Conservation (phyloP, 129 eudicot species). For the Centaurea solstitialis region DNA sequence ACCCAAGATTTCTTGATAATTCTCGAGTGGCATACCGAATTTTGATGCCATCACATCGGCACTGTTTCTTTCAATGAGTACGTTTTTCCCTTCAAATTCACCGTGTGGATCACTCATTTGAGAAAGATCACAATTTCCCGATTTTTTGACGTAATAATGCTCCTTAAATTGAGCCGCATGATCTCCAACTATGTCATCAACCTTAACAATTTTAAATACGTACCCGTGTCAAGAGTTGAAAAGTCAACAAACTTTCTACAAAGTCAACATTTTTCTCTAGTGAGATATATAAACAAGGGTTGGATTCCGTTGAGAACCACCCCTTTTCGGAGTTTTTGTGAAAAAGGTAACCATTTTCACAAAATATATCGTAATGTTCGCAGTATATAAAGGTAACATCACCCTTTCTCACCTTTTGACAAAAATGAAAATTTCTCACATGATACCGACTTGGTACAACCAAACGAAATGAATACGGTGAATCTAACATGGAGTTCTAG, state of each 20-base stretch:
- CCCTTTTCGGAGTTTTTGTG: too few species aligned
- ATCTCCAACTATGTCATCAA: constrained; percentile 67
- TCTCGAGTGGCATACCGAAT: constrained; percentile 51
- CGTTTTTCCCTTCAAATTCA: constrained; percentile 86
- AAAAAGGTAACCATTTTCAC: too few species aligned
- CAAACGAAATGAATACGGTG: too few species aligned
- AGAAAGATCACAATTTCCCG: constrained; percentile 92
- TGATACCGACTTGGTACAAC: too few species aligned
- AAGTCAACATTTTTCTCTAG: neutral
- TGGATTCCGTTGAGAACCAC: too few species aligned
- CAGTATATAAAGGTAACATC: too few species aligned
- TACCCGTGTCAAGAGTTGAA: neutral
- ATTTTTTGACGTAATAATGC: constrained; percentile 74
- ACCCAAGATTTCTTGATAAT: constrained; percentile 64
- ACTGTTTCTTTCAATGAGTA: constrained; percentile 75
- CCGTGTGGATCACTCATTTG: constrained; percentile 82
- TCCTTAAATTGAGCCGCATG: constrained; percentile 68
- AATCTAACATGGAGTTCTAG: too few species aligned
- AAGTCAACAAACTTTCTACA: neutral
- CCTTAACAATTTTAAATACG: constrained; percentile 23
- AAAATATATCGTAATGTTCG: too few species aligned
- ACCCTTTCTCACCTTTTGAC: too few species aligned
- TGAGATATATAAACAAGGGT: too few species aligned
- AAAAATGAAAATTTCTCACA: too few species aligned
- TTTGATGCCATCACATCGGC: constrained; percentile 67